Conservation (phyloP, 2,329 filamentous ascomycete species). For the Diaporthe ilicicola region DNA sequence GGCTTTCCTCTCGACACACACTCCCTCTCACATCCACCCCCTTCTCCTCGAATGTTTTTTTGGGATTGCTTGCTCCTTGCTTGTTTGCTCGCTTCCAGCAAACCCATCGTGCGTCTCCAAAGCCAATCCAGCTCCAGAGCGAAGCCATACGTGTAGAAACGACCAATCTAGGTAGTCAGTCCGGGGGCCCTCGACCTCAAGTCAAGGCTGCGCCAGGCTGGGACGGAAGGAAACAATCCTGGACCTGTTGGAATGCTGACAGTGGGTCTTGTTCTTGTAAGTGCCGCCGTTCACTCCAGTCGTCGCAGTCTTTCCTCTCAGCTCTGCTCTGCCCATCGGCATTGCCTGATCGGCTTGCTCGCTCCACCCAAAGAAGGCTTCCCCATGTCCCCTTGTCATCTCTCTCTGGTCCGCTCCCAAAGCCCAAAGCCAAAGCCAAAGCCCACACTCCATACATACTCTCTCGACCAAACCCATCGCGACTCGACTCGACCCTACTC, state of each 20-base stretch:
- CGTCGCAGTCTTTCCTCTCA: slow-evolving; percentile 5
- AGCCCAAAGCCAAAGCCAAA: background rate
- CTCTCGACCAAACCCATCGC: background rate
- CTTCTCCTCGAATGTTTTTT: background rate
- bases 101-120: background rate
- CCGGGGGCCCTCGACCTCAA: background rate
- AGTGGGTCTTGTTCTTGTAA: slow-evolving; percentile 22
- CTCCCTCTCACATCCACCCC: background rate
- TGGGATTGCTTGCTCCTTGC: background rate
- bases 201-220: slow-evolving; percentile 8
- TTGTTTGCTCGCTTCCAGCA: slow-evolving; percentile 5
- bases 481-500: background rate
- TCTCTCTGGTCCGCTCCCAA: background rate
- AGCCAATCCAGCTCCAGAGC: background rate
- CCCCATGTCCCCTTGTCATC: slow-evolving; percentile 14
- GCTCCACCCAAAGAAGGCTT: slow-evolving; percentile 20
- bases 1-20: slow-evolving; percentile 20
- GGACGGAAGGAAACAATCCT: background rate
- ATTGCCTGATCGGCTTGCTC: slow-evolving; percentile 8
- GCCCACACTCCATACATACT: slow-evolving; percentile 6
- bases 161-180: background rate
- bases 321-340: slow-evolving; percentile 10
- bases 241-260: slow-evolving; percentile 24
- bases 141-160: background rate
- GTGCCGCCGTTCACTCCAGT: slow-evolving; percentile 13